Evolutionary conservation across 257 asterid species (phyloP).

Genomic region (Schizonepeta tenuifolia): DNA sequence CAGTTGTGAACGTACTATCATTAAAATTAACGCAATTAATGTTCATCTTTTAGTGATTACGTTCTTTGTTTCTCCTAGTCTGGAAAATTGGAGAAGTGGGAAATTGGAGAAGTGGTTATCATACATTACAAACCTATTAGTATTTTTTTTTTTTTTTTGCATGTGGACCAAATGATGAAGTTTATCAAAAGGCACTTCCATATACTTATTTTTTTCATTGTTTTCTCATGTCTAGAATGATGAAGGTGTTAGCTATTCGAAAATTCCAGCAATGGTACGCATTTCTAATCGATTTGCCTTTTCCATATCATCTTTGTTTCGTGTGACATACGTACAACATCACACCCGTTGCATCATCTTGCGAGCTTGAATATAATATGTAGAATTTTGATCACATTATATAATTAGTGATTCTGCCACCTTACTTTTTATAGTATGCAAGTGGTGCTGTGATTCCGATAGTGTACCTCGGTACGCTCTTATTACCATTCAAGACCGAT

Average conservation of each 20-base stretch:
- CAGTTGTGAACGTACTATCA: slow-evolving; percentile 82
- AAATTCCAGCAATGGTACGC: slow-evolving; percentile 69
- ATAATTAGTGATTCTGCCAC: too few relatives aligned
- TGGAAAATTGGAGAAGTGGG: too few relatives aligned
- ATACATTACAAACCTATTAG: too few relatives aligned
- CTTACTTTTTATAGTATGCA: too few relatives aligned
- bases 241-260: slow-evolving; percentile 45
- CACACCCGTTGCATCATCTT: neutral
- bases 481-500: too few relatives aligned
- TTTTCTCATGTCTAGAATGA: slow-evolving; percentile 44
- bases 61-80: neutral
- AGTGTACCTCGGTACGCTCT: too few relatives aligned
- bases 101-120: neutral
- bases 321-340: neutral
- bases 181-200: slow-evolving; percentile 12
- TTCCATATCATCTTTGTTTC: neutral
- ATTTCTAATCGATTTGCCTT: slow-evolving; percentile 2
- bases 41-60: neutral
- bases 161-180: slow-evolving; percentile 23
- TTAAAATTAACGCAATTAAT: neutral
- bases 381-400: too few relatives aligned
- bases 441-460: too few relatives aligned
- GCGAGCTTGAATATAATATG: too few relatives aligned
- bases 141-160: too few relatives aligned
- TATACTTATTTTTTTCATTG: slow-evolving; percentile 21